phyloP scores from a whole-genome alignment of 345 rosid genomes.

The Laguncularia racemosa region DNA sequence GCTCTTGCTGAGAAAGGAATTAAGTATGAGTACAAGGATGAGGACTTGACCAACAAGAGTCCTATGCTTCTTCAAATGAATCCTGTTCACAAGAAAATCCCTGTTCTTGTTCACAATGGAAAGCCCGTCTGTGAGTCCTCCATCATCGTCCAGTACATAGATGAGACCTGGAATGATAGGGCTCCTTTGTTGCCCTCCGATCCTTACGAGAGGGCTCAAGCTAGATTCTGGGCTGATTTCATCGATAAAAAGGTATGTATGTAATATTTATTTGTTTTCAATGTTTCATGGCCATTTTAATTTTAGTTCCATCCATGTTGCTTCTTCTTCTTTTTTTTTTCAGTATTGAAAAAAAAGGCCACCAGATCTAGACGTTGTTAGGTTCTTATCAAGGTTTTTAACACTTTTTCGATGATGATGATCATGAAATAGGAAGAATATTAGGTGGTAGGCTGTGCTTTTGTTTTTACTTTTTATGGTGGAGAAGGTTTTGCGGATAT shows the following conservation, averaged over 20 bases:
- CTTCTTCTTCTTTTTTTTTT: no score
- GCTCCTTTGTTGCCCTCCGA: conserved; percentile 9
- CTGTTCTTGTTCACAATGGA: conserved; percentile 8
- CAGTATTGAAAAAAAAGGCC: no score
- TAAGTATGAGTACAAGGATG: conserved; percentile 15
- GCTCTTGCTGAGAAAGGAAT: conserved; percentile 22
- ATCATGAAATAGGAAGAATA: no score
- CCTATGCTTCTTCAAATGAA: conserved; percentile 7
- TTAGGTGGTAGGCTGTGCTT: no score
- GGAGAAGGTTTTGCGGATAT: neutral
- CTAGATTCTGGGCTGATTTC: conserved; percentile 27
- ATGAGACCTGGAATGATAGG: conserved; percentile 13
- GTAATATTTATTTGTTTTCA: no score
- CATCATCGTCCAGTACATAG: conserved; percentile 9
- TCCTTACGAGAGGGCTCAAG: conserved; percentile 22
- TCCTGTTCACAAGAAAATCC: conserved; percentile 7
- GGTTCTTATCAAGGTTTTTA: no score
- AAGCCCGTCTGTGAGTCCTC: conserved; percentile 9
- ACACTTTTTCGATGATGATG: no score
- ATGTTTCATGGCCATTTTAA: no score
- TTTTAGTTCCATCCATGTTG: no score
- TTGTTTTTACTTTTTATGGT: neutral
- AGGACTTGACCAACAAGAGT: conserved; percentile 24
- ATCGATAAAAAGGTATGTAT: conserved; percentile 25
- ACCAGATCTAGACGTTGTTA: no score